phyloP scores from a whole-genome alignment of 139 green algal species.

The Coccomyxa sp. region DNA sequence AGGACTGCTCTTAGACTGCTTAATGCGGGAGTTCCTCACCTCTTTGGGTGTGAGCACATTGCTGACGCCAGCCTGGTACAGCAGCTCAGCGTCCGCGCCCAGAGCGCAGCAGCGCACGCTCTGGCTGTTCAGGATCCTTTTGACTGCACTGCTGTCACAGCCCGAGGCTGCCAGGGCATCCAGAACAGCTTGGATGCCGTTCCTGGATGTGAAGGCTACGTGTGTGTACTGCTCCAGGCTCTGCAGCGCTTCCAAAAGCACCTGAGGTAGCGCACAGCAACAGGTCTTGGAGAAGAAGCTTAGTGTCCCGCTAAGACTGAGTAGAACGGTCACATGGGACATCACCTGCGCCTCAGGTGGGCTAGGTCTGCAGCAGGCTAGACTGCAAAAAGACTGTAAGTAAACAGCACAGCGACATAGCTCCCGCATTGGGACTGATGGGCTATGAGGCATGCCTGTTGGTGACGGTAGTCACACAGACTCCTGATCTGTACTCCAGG shows the following conservation, averaged over 20 bases:
- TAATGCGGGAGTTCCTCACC: neutral
- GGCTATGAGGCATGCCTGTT: neutral
- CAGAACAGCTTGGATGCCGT: slow-evolving; percentile 59
- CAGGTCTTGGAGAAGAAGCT: neutral
- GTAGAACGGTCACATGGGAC: neutral
- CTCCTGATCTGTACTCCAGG: slow-evolving; percentile 47
- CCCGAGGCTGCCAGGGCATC: slow-evolving; percentile 24
- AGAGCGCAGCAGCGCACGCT: slow-evolving; percentile 28
- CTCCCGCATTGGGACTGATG: neutral
- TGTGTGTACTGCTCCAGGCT: slow-evolving; percentile 28
- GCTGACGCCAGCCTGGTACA: slow-evolving; percentile 13
- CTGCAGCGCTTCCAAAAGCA: slow-evolving; percentile 12
- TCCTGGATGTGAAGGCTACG: slow-evolving; percentile 61
- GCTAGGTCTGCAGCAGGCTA: neutral
- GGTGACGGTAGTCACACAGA: slow-evolving; percentile 15
- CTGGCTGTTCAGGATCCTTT: neutral
- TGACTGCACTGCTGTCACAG: neutral
- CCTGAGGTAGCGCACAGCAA: slow-evolving; percentile 17
- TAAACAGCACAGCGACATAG: neutral
- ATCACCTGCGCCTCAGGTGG: neutral
- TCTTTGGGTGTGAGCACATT: slow-evolving; percentile 22
- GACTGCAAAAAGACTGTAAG: neutral
- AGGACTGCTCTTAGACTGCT: neutral
- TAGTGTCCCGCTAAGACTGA: neutral
- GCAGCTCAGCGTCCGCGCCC: slow-evolving; percentile 35